Evolutionary conservation across 208 protist species (phyloP).

Genomic region (Trichomonas tenax): DNA sequence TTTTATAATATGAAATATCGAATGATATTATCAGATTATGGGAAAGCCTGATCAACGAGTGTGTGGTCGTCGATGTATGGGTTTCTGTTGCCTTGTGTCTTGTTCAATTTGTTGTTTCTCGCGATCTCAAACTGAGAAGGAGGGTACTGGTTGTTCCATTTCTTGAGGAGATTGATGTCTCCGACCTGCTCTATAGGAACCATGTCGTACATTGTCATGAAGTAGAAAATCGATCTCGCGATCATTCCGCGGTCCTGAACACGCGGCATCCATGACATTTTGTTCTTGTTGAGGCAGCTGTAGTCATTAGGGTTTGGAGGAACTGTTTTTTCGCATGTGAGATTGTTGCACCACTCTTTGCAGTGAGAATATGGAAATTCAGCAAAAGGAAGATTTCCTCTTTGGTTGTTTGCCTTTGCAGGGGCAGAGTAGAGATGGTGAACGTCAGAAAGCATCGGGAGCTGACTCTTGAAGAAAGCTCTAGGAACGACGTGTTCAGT

Average conservation of each 20-base stretch:
- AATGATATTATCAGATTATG: not conserved
- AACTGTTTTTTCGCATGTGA: not conserved
- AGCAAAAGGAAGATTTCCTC: not conserved
- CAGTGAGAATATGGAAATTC: not conserved
- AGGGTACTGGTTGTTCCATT: not conserved
- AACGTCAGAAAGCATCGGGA: not conserved
- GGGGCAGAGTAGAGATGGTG: not conserved
- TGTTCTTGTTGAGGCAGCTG: not conserved
- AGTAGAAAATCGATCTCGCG: not conserved
- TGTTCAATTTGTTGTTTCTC: not conserved
- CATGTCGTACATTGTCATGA: not conserved
- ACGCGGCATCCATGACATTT: not conserved
- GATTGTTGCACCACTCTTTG: not conserved
- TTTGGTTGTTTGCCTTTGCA: not conserved
- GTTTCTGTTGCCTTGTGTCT: not conserved
- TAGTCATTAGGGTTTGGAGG: not conserved
- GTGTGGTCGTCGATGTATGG: not conserved
- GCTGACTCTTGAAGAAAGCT: not conserved
- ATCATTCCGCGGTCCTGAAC: not conserved
- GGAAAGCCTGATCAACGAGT: not conserved
- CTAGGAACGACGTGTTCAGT: not conserved
- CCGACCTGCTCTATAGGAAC: not conserved
- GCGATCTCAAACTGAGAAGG: not conserved
- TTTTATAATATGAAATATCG: no score
- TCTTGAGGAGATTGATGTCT: not conserved